phyloP scores from a whole-genome alignment of 23 red algal species.

The Gracilaria gracilis region DNA sequence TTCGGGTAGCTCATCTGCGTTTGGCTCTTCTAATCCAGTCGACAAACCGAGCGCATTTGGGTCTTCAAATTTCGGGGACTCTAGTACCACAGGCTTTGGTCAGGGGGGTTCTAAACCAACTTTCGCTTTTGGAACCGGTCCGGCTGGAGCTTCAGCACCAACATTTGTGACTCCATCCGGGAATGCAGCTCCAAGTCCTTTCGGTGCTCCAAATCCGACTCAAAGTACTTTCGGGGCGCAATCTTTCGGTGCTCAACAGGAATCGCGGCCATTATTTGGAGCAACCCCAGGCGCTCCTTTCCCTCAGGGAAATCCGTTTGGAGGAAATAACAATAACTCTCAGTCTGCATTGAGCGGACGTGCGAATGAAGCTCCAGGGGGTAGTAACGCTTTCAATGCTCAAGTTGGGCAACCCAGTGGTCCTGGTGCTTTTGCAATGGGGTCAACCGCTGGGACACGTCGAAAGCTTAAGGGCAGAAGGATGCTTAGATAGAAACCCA shows the following conservation, averaged over 20 bases:
- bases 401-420: slow-evolving; percentile 5
- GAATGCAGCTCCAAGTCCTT: slow-evolving; percentile 19
- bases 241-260: background rate
- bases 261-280: background rate
- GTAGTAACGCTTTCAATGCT: background rate
- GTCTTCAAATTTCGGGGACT: background rate
- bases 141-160: background rate
- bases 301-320: slow-evolving; percentile 11
- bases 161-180: background rate
- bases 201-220: background rate
- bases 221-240: background rate
- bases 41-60: background rate
- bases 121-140: background rate
- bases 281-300: slow-evolving; percentile 21
- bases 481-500: background rate
- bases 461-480: slow-evolving; percentile 25
- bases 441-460: background rate
- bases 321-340: slow-evolving; percentile 3
- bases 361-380: background rate
- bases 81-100: background rate
- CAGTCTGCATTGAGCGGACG: background rate
- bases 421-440: slow-evolving; percentile 29
- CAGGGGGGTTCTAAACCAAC: background rate
- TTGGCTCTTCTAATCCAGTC: background rate
- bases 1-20: background rate